Evolutionary conservation across 495 filamentous ascomycete genomes (phyloP).

Genomic region (Astrothelium macrocarpum): DNA sequence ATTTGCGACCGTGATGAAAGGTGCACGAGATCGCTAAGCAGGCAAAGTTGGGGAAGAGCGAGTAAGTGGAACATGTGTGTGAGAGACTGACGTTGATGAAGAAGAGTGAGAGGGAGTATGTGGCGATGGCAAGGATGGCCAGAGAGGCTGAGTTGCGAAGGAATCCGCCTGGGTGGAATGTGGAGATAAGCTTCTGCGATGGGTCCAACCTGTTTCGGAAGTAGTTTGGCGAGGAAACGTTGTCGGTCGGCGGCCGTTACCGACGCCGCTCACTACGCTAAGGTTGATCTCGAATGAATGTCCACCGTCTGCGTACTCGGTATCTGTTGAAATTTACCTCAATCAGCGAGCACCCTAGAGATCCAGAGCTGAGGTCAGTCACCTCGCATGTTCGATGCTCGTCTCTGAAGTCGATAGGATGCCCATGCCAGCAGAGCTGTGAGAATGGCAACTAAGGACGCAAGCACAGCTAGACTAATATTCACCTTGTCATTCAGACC

Average conservation of each 20-base stretch:
- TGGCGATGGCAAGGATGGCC: neutral
- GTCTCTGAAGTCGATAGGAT: neutral
- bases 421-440: neutral
- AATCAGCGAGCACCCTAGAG: no score
- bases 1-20: neutral
- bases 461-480: neutral
- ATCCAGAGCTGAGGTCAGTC: no score
- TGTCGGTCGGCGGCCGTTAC: neutral
- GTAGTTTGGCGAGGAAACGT: neutral
- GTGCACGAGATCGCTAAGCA: neutral
- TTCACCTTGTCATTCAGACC: neutral
- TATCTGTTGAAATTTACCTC: no score
- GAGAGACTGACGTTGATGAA: neutral
- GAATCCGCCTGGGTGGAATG: neutral
- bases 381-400: neutral
- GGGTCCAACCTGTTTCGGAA: no score
- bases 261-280: neutral
- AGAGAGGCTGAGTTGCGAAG: neutral
- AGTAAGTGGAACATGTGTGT: neutral
- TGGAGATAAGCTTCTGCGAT: neutral
- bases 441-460: neutral
- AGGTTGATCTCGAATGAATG: neutral
- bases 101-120: neutral
- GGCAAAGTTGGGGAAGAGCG: no score
- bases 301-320: neutral